A percentile compares a stretch with the other conserved stretches of the same genome.
phyloP scores from a whole-genome alignment of 345 rosid genomes.

The Euphorbia lathyris region DNA sequence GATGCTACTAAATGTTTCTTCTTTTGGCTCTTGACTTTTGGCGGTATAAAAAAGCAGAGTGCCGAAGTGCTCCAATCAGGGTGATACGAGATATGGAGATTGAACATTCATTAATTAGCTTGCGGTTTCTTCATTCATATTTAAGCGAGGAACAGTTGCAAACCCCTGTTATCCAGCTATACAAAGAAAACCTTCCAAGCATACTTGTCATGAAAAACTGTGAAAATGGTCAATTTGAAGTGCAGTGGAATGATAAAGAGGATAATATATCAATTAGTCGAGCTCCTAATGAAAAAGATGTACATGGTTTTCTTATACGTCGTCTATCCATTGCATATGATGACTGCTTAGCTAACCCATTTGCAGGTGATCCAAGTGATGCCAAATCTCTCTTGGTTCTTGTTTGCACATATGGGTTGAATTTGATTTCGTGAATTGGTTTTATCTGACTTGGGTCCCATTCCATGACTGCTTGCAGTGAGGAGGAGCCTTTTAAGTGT shows the following conservation, averaged over 20 bases:
- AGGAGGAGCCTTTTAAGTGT: conserved; percentile 40
- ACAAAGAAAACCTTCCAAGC: conserved; percentile 59
- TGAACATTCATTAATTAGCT: conserved; percentile 49
- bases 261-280: conserved; percentile 28
- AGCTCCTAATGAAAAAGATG: conserved; percentile 32
- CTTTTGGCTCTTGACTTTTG: neutral
- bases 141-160: conserved; percentile 50
- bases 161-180: conserved; percentile 50
- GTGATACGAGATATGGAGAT: conserved; percentile 73
- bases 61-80: conserved; percentile 62
- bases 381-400: neutral
- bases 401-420: neutral
- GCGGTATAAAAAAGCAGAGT: conserved; percentile 40
- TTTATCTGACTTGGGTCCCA: conserved; percentile 20
- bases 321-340: conserved; percentile 55
- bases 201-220: conserved; percentile 37
- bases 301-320: conserved; percentile 49
- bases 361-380: conserved; percentile 46
- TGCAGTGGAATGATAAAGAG: conserved; percentile 40
- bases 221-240: conserved; percentile 51
- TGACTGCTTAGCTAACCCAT: conserved; percentile 30
- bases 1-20: neutral
- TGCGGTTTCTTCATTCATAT: conserved; percentile 62
- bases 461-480: conserved; percentile 41
- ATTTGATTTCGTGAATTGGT: conserved; percentile 11